phyloP scores from a whole-genome alignment of 2,329 filamentous ascomycete species.

The Monilinia fructigena region DNA sequence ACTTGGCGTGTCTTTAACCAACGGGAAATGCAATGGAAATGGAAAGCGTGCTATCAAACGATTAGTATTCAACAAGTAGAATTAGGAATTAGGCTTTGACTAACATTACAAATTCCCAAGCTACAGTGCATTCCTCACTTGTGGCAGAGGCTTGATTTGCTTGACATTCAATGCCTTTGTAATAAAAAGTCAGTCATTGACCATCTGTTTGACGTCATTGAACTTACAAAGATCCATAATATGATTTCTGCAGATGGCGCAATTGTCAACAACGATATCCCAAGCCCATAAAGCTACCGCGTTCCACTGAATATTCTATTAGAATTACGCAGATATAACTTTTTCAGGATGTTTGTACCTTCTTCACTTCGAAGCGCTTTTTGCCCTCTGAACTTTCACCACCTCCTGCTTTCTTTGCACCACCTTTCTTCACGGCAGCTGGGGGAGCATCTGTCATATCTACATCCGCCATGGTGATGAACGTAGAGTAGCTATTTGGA shows the following conservation, averaged over 20 bases:
- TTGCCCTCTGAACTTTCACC: slow-evolving; percentile 65
- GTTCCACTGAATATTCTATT: slow-evolving; percentile 70
- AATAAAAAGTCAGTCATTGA: slow-evolving; percentile 23
- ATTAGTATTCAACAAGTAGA: slow-evolving; percentile 15
- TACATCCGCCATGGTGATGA: slow-evolving; percentile 77
- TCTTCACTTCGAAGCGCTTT: slow-evolving; percentile 98
- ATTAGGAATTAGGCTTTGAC: slow-evolving; percentile 41
- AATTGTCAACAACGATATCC: slow-evolving; percentile 99
- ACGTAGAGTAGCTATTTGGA: background rate
- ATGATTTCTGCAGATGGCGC: slow-evolving; percentile 97
- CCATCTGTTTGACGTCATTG: background rate
- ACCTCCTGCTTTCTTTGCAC: slow-evolving; percentile 49
- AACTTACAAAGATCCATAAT: slow-evolving; percentile 96
- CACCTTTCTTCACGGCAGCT: slow-evolving; percentile 53
- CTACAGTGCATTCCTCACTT: slow-evolving; percentile 96
- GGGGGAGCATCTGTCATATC: slow-evolving; percentile 88
- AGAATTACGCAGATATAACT: background rate
- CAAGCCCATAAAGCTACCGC: slow-evolving; percentile 97
- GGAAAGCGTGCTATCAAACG: slow-evolving; percentile 81
- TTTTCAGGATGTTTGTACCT: slow-evolving; percentile 56
- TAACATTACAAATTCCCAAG: slow-evolving; percentile 98
- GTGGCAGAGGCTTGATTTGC: slow-evolving; percentile 97
- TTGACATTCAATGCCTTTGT: slow-evolving; percentile 89
- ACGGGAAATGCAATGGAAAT: slow-evolving; percentile 98
- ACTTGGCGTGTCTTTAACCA: slow-evolving; percentile 99